Evolutionary conservation across 2,329 filamentous ascomycete species (phyloP), one percentile per base, ranked within the genome.

Genomic region (Xylariales sp.): DNA sequence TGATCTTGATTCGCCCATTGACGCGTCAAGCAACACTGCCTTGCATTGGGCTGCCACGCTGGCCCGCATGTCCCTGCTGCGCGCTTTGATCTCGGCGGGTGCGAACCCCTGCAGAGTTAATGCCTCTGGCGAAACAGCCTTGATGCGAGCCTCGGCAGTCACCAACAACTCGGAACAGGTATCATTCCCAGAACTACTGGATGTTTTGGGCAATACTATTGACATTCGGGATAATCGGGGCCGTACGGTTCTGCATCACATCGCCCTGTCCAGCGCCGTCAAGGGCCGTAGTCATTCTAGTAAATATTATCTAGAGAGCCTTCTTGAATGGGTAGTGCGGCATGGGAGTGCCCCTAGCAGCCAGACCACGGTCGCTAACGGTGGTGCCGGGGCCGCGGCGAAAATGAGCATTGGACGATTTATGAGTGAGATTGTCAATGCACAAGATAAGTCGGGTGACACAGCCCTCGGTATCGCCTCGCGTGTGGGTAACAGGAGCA

Each of bases 11-110:
- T 91, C 96, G 78, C 95, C 96, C 1, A 93, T 99, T 65, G 96
- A 99, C 76, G 87, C 91, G 32, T 93, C 93, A 67, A 90, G 90
- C 43, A 93, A 98, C 76, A 98, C 94, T 18, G 94, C 94, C 2
- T 84, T 99, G 48, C 95, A 98, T 77, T 99, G 96, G 96, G 96
- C 96, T 2, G 94, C 96, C 5, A 97, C 96, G 4, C 85, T 99
- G 54, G 94, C 94, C 2, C 91, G 95, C 16, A 91, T 97, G 78
- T 88, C 92, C 1, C 85, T 99, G 5, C 84, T 98, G 64, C 90
- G 92, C 62, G 87, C 94, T 0, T 85, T 99, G 10, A 92, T 98
- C 63, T 86, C 89, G 5, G 91, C 91, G 54, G 96, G 96, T 1
- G 94, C 95, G 1, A 97, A 91, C 72, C 93, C 97, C 54, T 93